Evolutionary conservation across 805 yeast genomes (phyloP), one percentile per base, ranked within the genome.

Genomic region (Ogataea polymorpha): DNA sequence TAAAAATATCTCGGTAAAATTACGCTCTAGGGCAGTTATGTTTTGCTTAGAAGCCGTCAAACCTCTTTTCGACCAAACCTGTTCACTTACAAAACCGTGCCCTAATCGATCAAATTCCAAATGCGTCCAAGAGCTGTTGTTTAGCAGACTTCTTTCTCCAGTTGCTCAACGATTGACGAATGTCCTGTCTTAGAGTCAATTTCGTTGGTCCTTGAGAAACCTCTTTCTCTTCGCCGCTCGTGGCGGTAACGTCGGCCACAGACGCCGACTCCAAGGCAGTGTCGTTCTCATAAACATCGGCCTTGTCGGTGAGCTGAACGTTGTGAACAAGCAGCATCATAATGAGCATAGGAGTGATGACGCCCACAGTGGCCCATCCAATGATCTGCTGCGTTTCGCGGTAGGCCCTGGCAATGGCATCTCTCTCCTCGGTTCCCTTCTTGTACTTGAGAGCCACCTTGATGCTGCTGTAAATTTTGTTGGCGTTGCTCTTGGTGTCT

Each of bases 351-450:
- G 39, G 39, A 10, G 39, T 26, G 9, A 35, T 15, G 18, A 35
- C 21, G 9, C 39, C 39, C n/a, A 35, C 26, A 10, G 39, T 35
- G 16, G 20, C 39, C 39, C 39, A 35, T 16, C 39, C 39, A 27
- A 35, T 35, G 10, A 35, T 8, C 11, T 35, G 39, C 18, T 35
- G 39, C 6, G 39, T 35, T 11, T 35, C 39, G 13, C 39, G 16
- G 30, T 35, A 35, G 13, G 39, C 39, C 20, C 14, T 17, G 7
- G 39, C 39, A 10, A 26, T 35, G 3, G 39, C 39, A 4, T 8
- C 14, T 20, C 39, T 35, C 10, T 23, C 18, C 15, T 26, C 32
- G 9, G 39, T 12, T 11, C 32, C 39, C 16, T 35, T 35, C 26
- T 35, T 27, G 26, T 35, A 26, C 20, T 26, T 26, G 3, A 35